phyloP scores from a whole-genome alignment of 805 yeast genomes.

The Yarrowia bubula region DNA sequence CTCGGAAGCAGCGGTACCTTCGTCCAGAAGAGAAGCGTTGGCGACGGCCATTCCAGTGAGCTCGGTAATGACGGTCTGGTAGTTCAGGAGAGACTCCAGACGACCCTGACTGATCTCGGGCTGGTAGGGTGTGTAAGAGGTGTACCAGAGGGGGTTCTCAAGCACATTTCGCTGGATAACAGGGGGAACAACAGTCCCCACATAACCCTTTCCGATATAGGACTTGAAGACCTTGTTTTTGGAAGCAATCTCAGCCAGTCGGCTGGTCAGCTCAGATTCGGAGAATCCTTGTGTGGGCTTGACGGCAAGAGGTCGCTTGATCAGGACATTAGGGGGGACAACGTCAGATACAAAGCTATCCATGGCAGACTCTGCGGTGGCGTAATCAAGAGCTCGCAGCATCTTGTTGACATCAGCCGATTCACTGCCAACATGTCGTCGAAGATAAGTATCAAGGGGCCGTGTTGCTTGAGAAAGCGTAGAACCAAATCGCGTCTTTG shows the following conservation, averaged over 20 bases:
- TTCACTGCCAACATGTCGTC: conserved; percentile 86
- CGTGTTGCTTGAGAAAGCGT: conserved; percentile 1
- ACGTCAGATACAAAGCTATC: conserved; percentile 68
- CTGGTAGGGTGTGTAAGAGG: conserved; percentile 97
- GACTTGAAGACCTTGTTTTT: conserved; percentile 73
- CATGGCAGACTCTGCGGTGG: conserved; percentile 45
- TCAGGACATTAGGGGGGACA: conserved; percentile 72
- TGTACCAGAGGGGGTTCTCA: conserved; percentile 97
- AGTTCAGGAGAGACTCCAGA: conserved; percentile 82
- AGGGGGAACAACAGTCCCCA: conserved; percentile 84
- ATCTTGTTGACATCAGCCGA: conserved; percentile 60
- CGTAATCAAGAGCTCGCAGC: conserved; percentile 64
- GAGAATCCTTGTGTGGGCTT: conserved; percentile 72
- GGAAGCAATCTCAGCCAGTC: conserved; percentile 64
- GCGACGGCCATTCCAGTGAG: conserved; percentile 94
- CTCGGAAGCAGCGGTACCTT: conserved; percentile 96
- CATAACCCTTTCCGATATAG: conserved; percentile 91
- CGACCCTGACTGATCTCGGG: conserved; percentile 98
- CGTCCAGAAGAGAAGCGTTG: conserved; percentile 91
- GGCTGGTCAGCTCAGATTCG: conserved; percentile 74
- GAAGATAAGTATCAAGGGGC: conserved; percentile 75
- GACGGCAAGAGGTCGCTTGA: conserved; percentile 63
- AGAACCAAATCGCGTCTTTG: conserved; percentile 11
- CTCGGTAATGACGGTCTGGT: conserved; percentile 87
- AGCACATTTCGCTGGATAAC: conserved; percentile 89